Base-by-base conservation (phyloP, 257 asterid species). In the Jacaranda mimosifolia region DNA sequence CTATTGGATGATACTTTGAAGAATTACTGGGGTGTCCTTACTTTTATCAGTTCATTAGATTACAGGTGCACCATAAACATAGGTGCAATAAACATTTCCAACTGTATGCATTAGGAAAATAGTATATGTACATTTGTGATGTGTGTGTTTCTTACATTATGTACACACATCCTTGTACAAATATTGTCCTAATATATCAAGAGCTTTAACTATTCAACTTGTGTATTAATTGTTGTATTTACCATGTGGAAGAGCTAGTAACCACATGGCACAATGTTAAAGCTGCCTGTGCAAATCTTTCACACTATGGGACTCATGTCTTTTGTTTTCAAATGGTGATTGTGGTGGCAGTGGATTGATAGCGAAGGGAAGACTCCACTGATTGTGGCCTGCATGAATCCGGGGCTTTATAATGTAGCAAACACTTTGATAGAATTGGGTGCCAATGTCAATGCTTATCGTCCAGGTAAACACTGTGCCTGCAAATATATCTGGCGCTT, bases 311-410 rank as follows among this genome's bases (percentile, higher is more conserved):
- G 55, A 26, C 35, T 72, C 46, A 4, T 49, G 9, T 48, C 4
- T 55, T n/a, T 48, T 13, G 35, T 72, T 35, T 45, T 73, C 35
- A 76, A 72, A 43, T 71, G 78, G 70, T 72, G 81, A 53, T 68
- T 84, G 69, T 80, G 80, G 63, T 83, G 78, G 82, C 90, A 96
- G 99, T 96, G 99, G 98, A 76, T 83, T 40, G 97, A 96, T 81
- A 86, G 64, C 32, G 97, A 91, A 86, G 94, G 93, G 81, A 96
- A 92, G 91, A 93, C 99, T 17, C 98, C 99, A 0, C 74, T 96
- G 63, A 87, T 92, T 69, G 87, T 79, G 53, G 98, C 99, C 63
- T 90, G 98, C 83, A 88, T 89, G 95, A 89, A 87, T 74, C 91
- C 85, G 0, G 76, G 75, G 85, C 98, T 88, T 58, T 75, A 70